Base-by-base conservation (phyloP, 2,329 filamentous ascomycete species). In the Cladosporium austrohemisphaericum region DNA sequence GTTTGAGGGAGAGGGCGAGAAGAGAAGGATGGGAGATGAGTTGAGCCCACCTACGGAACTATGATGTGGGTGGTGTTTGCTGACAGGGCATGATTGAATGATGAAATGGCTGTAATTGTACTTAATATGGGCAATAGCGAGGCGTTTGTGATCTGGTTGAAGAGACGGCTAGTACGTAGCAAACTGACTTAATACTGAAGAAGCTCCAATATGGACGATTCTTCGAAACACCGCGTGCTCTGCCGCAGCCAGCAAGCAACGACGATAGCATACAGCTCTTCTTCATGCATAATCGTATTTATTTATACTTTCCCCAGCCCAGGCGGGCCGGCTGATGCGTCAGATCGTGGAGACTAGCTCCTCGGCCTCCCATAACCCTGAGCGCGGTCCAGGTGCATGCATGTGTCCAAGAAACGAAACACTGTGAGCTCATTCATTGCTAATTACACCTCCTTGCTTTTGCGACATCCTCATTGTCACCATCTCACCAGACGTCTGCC, bases 1-100 rank as follows among this genome's bases (percentile, higher is more conserved):
- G 51, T 7, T 38, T 57, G 32, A 41, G 52, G n/a, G 56, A 57
- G 32, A 26, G 45, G n/a, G 46, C 32, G 19, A 40, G 38, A 14
- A 44, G 29, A 35, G 43, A 41, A n/a, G 50, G 50, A 5, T 48
- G 43, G 50, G 44, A 49, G 37, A 32, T 48, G 26, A 46, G 50
- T 19, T 50, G 40, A 50, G 11, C 14, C n/a, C n/a, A n/a, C n/a
- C n/a, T n/a, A n/a, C n/a, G n/a, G n/a, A n/a, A n/a, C n/a, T n/a
- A n/a, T n/a, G n/a, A 26, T 26, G 11, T 6, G 25, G 25, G 25
- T 26, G 25, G 25, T 26, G 25, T 26, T 26, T 26, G 25, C 18
- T 32, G 25, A 41, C 20, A 31, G 16, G 33, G 18, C 28, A 31
- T 19, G 37, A 41, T 41, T 36, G 35, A 28, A 41, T 26, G 46